phyloP scores from a whole-genome alignment of 1,284 basidiomycete species.

The Fomitopsis betulina region DNA sequence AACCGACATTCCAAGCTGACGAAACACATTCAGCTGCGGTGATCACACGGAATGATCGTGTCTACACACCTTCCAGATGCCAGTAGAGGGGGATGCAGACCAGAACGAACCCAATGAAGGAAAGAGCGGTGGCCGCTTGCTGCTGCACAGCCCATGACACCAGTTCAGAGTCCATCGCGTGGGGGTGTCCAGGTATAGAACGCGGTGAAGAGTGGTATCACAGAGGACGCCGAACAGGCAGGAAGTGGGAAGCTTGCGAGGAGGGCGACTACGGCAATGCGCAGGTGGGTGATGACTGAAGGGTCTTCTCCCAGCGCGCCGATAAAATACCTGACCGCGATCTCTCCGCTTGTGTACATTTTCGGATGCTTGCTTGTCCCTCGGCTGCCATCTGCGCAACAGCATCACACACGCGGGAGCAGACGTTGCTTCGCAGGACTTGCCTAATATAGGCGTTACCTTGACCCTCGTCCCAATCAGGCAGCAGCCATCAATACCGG shows the following conservation, averaged over 20 bases:
- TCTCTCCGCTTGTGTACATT: constrained; percentile 2
- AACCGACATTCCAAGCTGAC: constrained; percentile 46
- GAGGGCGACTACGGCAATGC: not conserved
- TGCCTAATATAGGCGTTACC: constrained; percentile 1
- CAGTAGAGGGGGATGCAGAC: constrained; percentile 51
- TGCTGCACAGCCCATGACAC: constrained; percentile 5
- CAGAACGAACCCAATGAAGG: constrained; percentile 45
- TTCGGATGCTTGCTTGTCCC: constrained; percentile 6
- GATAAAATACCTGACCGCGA: not conserved
- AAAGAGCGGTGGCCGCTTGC: constrained; percentile 23
- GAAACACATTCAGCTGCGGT: not conserved
- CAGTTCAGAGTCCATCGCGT: constrained; percentile 5
- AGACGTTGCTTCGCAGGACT: not conserved
- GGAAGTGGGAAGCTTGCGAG: not conserved
- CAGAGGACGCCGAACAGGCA: not conserved
- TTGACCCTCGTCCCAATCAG: not conserved
- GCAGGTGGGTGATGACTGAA: not conserved
- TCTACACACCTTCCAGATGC: constrained; percentile 46
- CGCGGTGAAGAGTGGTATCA: constrained; percentile 2
- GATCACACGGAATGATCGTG: not conserved
- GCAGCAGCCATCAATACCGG: not conserved
- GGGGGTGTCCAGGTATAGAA: not conserved
- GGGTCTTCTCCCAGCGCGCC: not conserved
- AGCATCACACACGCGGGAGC: not conserved
- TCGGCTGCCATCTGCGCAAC: not conserved